Percentiles rank a stretch among this genome's conserved stretches.
Conservation (phyloP, 352 stramenopile genomes). For the Phytophthora sojae region DNA sequence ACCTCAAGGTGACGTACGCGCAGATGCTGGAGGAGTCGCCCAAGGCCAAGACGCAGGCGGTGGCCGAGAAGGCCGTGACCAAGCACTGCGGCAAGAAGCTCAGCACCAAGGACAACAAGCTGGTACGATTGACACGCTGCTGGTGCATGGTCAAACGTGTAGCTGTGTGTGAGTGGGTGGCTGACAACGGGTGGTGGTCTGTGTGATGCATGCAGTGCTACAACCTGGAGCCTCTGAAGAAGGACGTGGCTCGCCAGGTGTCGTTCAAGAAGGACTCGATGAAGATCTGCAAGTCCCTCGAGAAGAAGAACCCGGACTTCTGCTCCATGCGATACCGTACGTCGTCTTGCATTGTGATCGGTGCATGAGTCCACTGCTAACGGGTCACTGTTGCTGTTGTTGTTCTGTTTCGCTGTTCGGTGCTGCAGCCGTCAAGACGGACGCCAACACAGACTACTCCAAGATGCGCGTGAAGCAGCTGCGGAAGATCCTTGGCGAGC, state of each 20-base stretch:
- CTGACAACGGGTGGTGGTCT: not conserved
- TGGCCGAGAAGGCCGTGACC: constrained; percentile 85
- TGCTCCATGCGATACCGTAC: constrained; percentile 95
- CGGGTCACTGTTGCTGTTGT: constrained; percentile 5
- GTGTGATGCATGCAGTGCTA: constrained; percentile 82
- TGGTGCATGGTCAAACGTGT: not conserved
- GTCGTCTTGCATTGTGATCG: constrained; percentile 26
- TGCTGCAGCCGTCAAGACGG: constrained; percentile 91
- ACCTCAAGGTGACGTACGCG: constrained; percentile 79
- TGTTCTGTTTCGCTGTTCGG: not conserved
- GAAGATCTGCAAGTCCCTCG: constrained; percentile 94
- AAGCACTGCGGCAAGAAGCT: constrained; percentile 89
- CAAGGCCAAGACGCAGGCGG: constrained; percentile 80
- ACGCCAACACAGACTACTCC: constrained; percentile 94
- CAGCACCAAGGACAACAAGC: constrained; percentile 91
- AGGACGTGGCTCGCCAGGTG: constrained; percentile 93
- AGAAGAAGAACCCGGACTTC: constrained; percentile 96
- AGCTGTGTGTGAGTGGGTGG: not conserved
- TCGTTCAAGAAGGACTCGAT: constrained; percentile 93
- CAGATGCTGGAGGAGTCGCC: constrained; percentile 74
- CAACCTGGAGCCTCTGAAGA: constrained; percentile 95
- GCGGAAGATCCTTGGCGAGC: constrained; percentile 93
- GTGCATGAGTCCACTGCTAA: not conserved
- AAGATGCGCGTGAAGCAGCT: constrained; percentile 96
- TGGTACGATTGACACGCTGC: constrained; percentile 56